Evolutionary conservation across 768 basidiomycete species (phyloP), one percentile per base, ranked within the genome.

Genomic region (Neoboletus subvelutipes): DNA sequence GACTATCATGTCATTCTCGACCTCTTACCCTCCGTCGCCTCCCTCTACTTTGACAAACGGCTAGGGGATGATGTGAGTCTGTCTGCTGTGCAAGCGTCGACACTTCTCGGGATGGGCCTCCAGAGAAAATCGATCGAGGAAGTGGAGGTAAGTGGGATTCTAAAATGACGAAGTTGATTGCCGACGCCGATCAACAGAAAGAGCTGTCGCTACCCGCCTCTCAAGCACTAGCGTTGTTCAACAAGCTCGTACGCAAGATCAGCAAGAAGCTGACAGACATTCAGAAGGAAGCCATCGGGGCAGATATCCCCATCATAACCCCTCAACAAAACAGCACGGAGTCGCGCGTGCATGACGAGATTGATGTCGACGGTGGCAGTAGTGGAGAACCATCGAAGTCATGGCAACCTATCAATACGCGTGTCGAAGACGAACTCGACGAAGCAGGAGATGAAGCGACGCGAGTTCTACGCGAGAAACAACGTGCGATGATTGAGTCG

Each of bases 1-100:
- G 97, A 98, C 72, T 98, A 96, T 66, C 97, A 98, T 68, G 93
- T 96, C 64, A 83, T 98, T 55, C 80, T 98, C 40, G 97, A 99
- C 71, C 79, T 98, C 26, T 79, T 99, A 17, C 96, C 97, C 0
- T 81, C 77, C 1, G 75, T 94, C 37, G 85, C 93, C 3, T 75
- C 80, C n/a, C 77, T 98, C 15, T 96, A 88, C 75, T 99, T 98
- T 71, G 85, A 92, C 64, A 81, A 78, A 62, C 81, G 86, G 33
- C 71, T 90, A 4, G 86, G 85, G 1, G 78, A 78, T 5, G 86
- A 86, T 18, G 75, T 90, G 20, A 82, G 75, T 43, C 72, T 98
- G 20, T 92, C 90, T 41, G 92, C 90, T 0, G 88, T 98, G 5
- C 97, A 98, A 74, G 89, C 89, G 61, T 89, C 92, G 8, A 94